Percentiles rank a stretch among this genome's conserved stretches.
Evolutionary conservation across 352 stramenopile genomes (phyloP).

Genomic region (Phytophthora quininea): DNA sequence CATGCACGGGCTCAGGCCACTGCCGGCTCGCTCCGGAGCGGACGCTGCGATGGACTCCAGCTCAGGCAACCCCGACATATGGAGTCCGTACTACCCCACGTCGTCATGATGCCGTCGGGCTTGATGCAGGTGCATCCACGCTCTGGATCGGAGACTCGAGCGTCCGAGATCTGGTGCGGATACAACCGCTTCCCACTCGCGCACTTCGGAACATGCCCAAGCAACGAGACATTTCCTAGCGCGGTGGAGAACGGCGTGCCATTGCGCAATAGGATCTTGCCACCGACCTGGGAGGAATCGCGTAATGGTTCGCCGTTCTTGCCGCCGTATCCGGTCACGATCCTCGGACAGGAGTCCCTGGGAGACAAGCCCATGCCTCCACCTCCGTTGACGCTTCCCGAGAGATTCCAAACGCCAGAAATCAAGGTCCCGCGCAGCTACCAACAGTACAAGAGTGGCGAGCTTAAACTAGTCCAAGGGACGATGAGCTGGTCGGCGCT

Average conservation of each 20-base stretch:
- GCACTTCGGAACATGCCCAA: constrained; percentile 6
- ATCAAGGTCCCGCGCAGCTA: constrained; percentile 12
- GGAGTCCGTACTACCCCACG: constrained; percentile 55
- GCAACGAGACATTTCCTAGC: not conserved
- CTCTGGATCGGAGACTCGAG: constrained; percentile 16
- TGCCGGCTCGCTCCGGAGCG: constrained; percentile 29
- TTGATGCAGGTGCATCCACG: constrained; percentile 50
- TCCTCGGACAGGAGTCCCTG: constrained; percentile 39
- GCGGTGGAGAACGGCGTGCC: not conserved
- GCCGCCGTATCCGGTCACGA: constrained; percentile 56
- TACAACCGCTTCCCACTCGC: constrained; percentile 63
- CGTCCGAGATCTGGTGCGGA: constrained; percentile 38
- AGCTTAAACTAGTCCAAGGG: constrained; percentile 27
- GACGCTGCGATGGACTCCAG: constrained; percentile 5
- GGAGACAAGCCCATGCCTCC: constrained; percentile 34
- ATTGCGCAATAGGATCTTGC: constrained; percentile 43
- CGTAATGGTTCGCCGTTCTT: constrained; percentile 57
- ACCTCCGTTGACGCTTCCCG: constrained; percentile 20
- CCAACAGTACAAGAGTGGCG: constrained; percentile 9
- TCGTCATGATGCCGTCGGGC: constrained; percentile 65
- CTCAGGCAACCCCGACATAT: constrained; percentile 32
- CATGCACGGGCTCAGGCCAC: constrained; percentile 49
- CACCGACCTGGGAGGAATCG: constrained; percentile 68
- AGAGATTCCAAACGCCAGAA: constrained; percentile 29
- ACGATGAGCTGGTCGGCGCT: constrained; percentile 22